Conservation (phyloP, 2,329 filamentous ascomycete species). For the Pseudocercospora pini-densiflorae region DNA sequence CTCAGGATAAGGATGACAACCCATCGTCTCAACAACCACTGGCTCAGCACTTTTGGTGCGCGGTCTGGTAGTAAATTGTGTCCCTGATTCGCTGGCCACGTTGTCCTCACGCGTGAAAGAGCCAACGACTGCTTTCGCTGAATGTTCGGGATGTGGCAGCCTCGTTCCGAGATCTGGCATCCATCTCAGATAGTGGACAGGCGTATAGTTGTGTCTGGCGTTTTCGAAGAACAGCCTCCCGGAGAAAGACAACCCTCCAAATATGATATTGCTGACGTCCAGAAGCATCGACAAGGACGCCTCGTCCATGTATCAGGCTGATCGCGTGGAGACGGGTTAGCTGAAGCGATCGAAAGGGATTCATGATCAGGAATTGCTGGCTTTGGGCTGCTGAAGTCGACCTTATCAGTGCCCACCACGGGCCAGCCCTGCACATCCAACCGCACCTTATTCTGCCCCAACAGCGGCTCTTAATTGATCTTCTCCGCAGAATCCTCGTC, state of each 20-base stretch:
- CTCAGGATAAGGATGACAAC: background rate
- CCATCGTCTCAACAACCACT: background rate
- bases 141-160: background rate
- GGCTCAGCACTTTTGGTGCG: background rate
- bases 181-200: background rate
- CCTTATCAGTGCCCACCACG: constrained; percentile 8
- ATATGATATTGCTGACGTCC: background rate
- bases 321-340: background rate
- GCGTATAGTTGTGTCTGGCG: background rate
- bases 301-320: background rate
- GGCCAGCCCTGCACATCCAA: constrained; percentile 6
- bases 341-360: background rate
- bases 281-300: constrained; percentile 7
- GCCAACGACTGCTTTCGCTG: background rate
- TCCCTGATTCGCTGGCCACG: constrained; percentile 8
- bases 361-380: background rate
- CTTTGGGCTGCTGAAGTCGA: constrained; percentile 7
- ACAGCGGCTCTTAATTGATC: background rate
- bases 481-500: constrained; percentile 11
- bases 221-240: background rate
- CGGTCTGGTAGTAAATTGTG: background rate
- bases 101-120: constrained; percentile 5
- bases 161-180: background rate
- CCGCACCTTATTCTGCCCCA: background rate
- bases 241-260: constrained; percentile 3